phyloP scores from a whole-genome alignment of 352 stramenopile genomes.

The Phytophthora foliorum region DNA sequence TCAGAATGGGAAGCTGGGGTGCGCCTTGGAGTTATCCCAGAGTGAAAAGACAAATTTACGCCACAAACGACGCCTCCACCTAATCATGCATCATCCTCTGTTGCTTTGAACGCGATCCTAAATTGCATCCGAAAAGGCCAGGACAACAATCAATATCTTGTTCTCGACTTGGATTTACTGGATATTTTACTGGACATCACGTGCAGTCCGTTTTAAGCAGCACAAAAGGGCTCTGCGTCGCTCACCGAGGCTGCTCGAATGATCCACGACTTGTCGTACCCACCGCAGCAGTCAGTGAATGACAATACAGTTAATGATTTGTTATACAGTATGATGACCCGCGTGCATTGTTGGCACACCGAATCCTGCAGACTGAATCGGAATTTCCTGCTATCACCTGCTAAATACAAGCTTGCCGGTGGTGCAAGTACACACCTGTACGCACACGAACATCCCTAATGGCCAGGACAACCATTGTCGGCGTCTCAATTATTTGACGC shows the following conservation, averaged over 20 bases:
- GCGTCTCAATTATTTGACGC: neutral
- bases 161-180: conserved; percentile 18
- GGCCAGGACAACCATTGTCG: neutral
- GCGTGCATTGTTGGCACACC: neutral
- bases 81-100: conserved; percentile 2
- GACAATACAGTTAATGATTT: neutral
- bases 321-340: neutral
- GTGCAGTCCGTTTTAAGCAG: neutral
- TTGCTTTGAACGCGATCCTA: neutral
- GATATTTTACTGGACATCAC: neutral
- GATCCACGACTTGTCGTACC: too few relatives aligned
- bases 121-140: conserved; percentile 20
- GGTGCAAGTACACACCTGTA: conserved; percentile 14
- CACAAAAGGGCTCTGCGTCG: neutral
- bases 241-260: neutral
- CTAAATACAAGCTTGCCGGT: conserved; percentile 10
- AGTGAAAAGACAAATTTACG: neutral
- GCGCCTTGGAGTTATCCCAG: neutral
- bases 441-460: neutral
- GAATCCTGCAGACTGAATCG: too few relatives aligned
- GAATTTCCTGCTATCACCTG: too few relatives aligned
- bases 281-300: neutral
- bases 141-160: conserved; percentile 13
- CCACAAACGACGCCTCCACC: neutral
- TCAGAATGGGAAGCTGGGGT: neutral